Evolutionary conservation across 805 yeast species (phyloP), one percentile per base, ranked within the genome.

Genomic region (Hanseniaspora valbyensis): DNA sequence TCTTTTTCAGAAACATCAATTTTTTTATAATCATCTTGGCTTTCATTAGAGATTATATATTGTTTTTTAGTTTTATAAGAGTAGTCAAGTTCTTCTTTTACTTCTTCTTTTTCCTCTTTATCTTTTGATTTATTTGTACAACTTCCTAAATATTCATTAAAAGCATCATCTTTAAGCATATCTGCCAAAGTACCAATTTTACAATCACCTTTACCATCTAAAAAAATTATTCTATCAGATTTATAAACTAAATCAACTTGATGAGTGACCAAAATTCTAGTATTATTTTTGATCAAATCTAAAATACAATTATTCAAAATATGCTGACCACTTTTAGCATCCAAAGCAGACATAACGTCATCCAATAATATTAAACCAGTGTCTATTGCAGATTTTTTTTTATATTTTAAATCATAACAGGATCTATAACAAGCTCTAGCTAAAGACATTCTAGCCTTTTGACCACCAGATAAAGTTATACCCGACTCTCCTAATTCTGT

Each of bases 401-500:
- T 16, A n/a, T 48, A n/a, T 25, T 33, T 40, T 21, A 78, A 65
- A 16, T 80, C 77, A 53, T 80, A 83, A 19, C 72, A 72, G 25
- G 76, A 66, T 13, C 80, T 76, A 59, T 85, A 85, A 2, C 83
- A 86, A 2, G 90, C 82, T 61, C 95, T 73, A 3, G 95, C 95
- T 53, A 85, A 66, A 59, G 78, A 77, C 49, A 85, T 74, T 62
- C 95, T 74, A 0, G 94, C 90, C 68, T 85, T 85, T 62, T 85
- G 95, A 46, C 95, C 95, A 51, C 95, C 95, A n/a, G 90, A 81
- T 38, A 85, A 66, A 0, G 92, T 83, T 43, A 85, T 79, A 58
- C 95, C 95, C 61, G 85, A 73, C 62, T 85, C 95, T 54, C 95
- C 95, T 57, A 85, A 83, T 62, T 83, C 84, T 0, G 94, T 83